Evolutionary conservation across 768 basidiomycete species (phyloP), one percentile per base, ranked within the genome.

Genomic region (Suillus fuscotomentosus): DNA sequence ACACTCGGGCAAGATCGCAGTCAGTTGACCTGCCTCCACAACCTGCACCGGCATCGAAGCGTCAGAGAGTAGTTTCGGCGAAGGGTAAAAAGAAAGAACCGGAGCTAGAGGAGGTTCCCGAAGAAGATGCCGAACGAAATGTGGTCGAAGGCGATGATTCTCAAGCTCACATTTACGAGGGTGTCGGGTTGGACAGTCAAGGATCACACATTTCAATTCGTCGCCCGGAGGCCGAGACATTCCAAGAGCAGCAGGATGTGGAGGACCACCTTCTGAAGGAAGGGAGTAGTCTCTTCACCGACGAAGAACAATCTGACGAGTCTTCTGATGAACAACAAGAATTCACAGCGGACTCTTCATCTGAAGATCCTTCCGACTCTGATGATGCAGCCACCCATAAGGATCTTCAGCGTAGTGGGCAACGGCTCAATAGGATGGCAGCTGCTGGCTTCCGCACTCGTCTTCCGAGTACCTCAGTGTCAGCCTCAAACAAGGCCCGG

Each of bases 311-410:
- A 42, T 42, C 57, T 20, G 17, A 42, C 17, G 17, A 42, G 39
- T 10, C 39, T 27, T 27, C 56, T 27, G 10, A 10, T 27, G 57
- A 10, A 27, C 57, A 24, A 24, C 55, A 59, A 42, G 57, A 59
- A 59, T 59, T 59, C 13, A 27, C 57, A 13, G 41, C 20, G 20
- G 11, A 59, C 24, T 59, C 57, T 11, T 59, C 57, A 31, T 59
- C 57, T 36, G 51, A n/a, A 36, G 60, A 63, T 9, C 68, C 72
- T 20, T 67, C 66, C 3, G 74, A 76, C 39, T 74, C 72, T 17
- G 75, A 77, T 51, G 74, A 75, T 36, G 69, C 62, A 39, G 74
- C 76, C 56, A 75, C 68, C 5, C 72, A 75, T 38, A 61, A 27
- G 3, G 41, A 48, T 0, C 64, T 77, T 60, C 38, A 66, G 14